Evolutionary conservation across 495 filamentous ascomycete species (phyloP).

Genomic region (Penicillium dipodomyicola): DNA sequence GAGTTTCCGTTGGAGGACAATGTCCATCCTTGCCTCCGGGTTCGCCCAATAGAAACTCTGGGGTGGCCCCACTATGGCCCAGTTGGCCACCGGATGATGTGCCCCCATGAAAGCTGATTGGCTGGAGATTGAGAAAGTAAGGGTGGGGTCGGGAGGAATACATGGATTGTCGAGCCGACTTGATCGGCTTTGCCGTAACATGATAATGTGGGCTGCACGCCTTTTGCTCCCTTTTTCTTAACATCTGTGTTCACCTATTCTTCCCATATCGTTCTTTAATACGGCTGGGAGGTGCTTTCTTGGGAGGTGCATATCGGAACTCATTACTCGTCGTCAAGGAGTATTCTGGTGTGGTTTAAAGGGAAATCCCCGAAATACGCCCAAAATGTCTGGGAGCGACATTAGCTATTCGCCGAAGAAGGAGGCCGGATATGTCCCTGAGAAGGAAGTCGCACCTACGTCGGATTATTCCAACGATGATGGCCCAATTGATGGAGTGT

Average conservation of each 20-base stretch:
- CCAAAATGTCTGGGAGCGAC: background rate
- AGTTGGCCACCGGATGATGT: conserved; percentile 17
- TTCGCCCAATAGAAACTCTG: conserved; percentile 15
- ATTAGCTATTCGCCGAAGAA: background rate
- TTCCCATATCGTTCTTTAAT: conserved; percentile 3
- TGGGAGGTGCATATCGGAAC: background rate
- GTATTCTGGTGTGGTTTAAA: conserved; percentile 1
- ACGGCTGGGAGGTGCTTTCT: background rate
- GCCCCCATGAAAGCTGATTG: conserved; percentile 9
- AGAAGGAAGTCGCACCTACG: conserved; percentile 22
- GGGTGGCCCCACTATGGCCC: conserved; percentile 14
- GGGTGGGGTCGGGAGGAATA: conserved; percentile 14
- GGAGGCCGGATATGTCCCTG: background rate
- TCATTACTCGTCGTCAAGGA: background rate
- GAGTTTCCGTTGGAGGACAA: conserved; percentile 20
- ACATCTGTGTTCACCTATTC: background rate
- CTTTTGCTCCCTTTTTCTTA: background rate
- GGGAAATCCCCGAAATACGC: background rate
- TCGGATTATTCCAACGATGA: conserved; percentile 21
- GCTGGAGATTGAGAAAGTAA: conserved; percentile 16
- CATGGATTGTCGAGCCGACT: conserved; percentile 4
- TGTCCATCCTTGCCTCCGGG: conserved; percentile 8
- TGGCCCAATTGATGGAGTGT: conserved; percentile 18
- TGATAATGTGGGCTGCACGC: conserved; percentile 1
- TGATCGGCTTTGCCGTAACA: conserved; percentile 3